Base-by-base conservation (phyloP, 2,329 filamentous ascomycete genomes). In the Ceratocystis destructans region DNA sequence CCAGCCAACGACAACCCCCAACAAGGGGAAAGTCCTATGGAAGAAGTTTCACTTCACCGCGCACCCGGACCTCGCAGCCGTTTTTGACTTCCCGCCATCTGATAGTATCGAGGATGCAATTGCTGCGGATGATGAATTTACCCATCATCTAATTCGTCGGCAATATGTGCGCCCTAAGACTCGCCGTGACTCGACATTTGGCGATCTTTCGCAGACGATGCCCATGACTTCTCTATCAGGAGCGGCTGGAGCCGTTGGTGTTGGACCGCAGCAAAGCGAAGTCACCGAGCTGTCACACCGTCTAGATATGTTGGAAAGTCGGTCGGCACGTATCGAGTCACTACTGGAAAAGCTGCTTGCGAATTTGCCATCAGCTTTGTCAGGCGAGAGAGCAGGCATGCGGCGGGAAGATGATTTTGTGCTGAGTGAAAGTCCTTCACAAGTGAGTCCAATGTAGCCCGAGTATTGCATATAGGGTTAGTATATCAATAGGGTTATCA, bases 71-170 rank as follows among this genome's bases (percentile, higher is more conserved):
- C 79, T 91, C 44, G 83, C 87, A 59, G 82, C 85, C 10, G 88
- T 90, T 1, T 91, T 91, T 69, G 85, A 90, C 64, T 79, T 86
- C 31, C 80, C 87, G 50, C 86, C 87, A 4, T 87, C 88, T 1
- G 82, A 87, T 62, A 78, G 77, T 37, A 79, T 84, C 3, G 77
- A 80, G 62, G 76, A 81, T 15, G 82, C 84, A 59, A 84, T 85
- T 53, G 76, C 81, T 0, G 80, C 80, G 3, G 83, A 85, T 69
- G 83, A 86, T 69, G 79, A 83, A 65, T 73, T 85, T 69, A 83
- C 81, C 6, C 79, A 78, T 44, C 81, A 84, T 69, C 75, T 84
- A 69, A 84, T 85, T 69, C 78, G 82, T 8, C 76, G 80, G 33
- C 82, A 85, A 71, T 85, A 83, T 68, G 76, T 77, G 37, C 76